phyloP scores from a whole-genome alignment of 805 yeast genomes.

The Metschnikowia cerradonensis region DNA sequence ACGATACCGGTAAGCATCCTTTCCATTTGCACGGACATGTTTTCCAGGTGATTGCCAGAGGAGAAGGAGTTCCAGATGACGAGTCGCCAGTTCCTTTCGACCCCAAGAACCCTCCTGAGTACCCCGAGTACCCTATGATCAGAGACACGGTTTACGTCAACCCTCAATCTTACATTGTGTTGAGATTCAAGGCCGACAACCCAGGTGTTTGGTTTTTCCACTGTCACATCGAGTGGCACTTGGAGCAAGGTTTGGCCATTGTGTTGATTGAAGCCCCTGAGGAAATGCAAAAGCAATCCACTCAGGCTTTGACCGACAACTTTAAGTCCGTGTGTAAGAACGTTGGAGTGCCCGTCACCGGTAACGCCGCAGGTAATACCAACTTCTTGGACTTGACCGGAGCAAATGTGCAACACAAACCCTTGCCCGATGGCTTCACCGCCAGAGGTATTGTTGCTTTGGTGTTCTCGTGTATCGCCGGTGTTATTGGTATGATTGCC shows the following conservation, averaged over 20 bases:
- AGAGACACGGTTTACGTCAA: slow-evolving; percentile 80
- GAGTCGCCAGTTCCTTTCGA: slow-evolving; percentile 57
- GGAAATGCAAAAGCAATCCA: slow-evolving; percentile 46
- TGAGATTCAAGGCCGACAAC: slow-evolving; percentile 87
- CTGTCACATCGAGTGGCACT: slow-evolving; percentile 98
- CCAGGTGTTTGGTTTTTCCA: slow-evolving; percentile 99
- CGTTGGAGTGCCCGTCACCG: slow-evolving; percentile 49
- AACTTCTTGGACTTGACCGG: slow-evolving; percentile 68
- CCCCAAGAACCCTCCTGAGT: slow-evolving; percentile 37
- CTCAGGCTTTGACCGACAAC: slow-evolving; percentile 59
- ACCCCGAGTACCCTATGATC: slow-evolving; percentile 73
- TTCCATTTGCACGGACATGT: slow-evolving; percentile 95
- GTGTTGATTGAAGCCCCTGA: slow-evolving; percentile 80
- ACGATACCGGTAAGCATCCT: slow-evolving; percentile 91
- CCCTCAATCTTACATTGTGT: slow-evolving; percentile 80
- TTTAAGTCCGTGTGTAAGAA: slow-evolving; percentile 58
- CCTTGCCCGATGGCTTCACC: slow-evolving; percentile 86
- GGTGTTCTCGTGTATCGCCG: slow-evolving; percentile 85
- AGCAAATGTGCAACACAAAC: slow-evolving; percentile 61
- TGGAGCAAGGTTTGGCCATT: slow-evolving; percentile 88
- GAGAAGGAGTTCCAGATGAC: slow-evolving; percentile 51
- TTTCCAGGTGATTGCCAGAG: slow-evolving; percentile 80
- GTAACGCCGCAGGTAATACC: slow-evolving; percentile 89
- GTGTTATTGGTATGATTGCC: slow-evolving; percentile 71
- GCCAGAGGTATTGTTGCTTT: slow-evolving; percentile 92